Conservation (phyloP, 352 stramenopile species). For the Pythium insidiosum region DNA sequence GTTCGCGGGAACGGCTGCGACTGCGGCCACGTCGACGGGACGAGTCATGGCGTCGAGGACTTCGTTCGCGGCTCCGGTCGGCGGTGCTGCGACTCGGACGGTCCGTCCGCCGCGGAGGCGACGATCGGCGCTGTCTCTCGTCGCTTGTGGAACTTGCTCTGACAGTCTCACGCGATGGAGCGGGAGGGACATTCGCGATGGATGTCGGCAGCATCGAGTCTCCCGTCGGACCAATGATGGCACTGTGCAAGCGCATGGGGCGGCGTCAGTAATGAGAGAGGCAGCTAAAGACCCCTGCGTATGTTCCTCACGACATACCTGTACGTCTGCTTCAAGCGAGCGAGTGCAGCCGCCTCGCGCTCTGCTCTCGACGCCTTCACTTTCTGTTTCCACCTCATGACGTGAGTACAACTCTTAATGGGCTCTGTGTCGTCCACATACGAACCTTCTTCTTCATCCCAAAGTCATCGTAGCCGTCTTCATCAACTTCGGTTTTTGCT, state of each 20-base stretch:
- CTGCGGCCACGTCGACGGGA: constrained; percentile 1
- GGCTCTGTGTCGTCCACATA: neutral
- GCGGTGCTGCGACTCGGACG: too few species aligned
- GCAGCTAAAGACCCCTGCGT: too few species aligned
- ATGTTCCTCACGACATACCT: too few species aligned
- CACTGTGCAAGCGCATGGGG: constrained; percentile 4
- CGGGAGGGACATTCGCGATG: neutral
- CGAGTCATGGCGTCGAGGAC: too few species aligned
- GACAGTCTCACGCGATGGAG: neutral
- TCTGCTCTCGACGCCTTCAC: constrained; percentile 67
- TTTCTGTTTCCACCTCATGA: constrained; percentile 18
- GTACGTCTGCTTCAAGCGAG: constrained; percentile 75
- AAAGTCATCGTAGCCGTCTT: constrained; percentile 87
- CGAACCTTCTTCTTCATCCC: constrained; percentile 71
- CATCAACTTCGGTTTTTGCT: constrained; percentile 64
- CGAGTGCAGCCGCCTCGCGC: constrained; percentile 71
- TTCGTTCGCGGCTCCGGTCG: too few species aligned
- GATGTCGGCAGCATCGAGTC: neutral
- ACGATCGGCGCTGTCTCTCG: constrained; percentile 4
- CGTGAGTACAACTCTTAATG: too few species aligned
- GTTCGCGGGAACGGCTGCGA: neutral
- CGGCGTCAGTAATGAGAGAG: too few species aligned
- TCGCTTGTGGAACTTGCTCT: neutral
- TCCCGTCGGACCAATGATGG: constrained; percentile 9
- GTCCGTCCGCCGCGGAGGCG: constrained; percentile 8